Base-by-base conservation (phyloP, 148 eudicot species). In the Fagopyrum tataricum region DNA sequence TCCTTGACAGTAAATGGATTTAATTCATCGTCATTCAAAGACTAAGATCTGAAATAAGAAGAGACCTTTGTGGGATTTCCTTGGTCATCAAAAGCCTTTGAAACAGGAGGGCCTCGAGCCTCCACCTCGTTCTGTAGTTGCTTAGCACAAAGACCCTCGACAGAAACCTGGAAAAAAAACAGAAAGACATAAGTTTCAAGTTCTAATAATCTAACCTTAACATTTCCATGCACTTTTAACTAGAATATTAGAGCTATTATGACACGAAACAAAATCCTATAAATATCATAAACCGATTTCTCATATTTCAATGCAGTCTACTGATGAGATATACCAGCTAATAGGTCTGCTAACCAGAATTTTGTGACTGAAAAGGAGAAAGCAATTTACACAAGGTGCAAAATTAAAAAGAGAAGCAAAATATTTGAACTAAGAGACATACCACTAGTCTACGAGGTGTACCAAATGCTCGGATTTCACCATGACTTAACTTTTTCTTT, bases 401-500 rank as follows among this genome's bases (percentile, higher is more conserved):
- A 21, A 64, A 13, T 53, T 64, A 79, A 8, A 26, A 46, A 46
- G 41, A 64, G 40, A 73, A 77, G 49, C 49, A 46, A 53, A 69
- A 66, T 6, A 37, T 47, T 49, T 39, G 67, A 43, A 24, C 73
- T 56, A 43, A 44, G 74, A 70, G 58, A 40, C 88, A 78, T 88
- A 95, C 99, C 92, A 92, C 96, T 76, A 96, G 80, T 84, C 99
- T 88, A 64, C 99, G 93, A 42, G 99, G 99, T 56, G 99, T 92
- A 74, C 92, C 96, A 82, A 74, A 92, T 70, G 83, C 85, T 78
- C 75, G 83, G 76, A 96, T 90, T 83, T 85, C 85, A 53, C 82
- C 88, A 86, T 96, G 96, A 80, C 76, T 80, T 80, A 96, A 78
- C 76, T 93, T 87, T 81, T 92, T 92, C 79, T 92, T 92, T 66